These are phyloP conservation scores for Infundibulicybe gibba DNA, from an alignment of 768 basidiomycete species.

Conservation along the genomic window DNA sequence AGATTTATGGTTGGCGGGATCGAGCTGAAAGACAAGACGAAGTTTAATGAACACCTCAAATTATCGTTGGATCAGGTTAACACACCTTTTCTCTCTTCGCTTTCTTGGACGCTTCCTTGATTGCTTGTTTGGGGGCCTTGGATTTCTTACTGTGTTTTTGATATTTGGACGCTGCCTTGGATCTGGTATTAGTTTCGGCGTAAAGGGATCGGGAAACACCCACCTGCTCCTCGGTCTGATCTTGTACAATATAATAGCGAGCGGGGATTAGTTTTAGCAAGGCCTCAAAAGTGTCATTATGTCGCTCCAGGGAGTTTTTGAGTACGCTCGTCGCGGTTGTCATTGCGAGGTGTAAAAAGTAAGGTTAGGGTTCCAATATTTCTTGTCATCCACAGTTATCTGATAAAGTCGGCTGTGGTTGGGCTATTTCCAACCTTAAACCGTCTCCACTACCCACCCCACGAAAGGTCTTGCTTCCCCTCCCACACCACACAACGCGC, in stretches of 20 bases:
- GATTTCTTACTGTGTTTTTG: constrained; percentile 87
- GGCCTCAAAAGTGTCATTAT: constrained; percentile 84
- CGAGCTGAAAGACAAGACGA: constrained; percentile 59
- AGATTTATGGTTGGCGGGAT: constrained; percentile 84
- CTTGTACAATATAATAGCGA: constrained; percentile 78
- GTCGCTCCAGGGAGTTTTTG: constrained; percentile 66
- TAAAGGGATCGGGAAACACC: constrained; percentile 5
- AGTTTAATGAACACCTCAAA: not conserved
- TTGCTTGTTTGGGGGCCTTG: constrained; percentile 78
- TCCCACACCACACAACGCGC: not conserved
- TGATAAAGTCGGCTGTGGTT: not conserved
- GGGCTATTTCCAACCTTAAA: not conserved
- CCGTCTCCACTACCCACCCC: not conserved
- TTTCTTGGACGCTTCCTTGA: constrained; percentile 87
- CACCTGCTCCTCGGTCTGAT: constrained; percentile 67
- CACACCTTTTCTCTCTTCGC: constrained; percentile 82
- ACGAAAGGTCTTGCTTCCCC: not conserved
- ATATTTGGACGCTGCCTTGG: constrained; percentile 60
- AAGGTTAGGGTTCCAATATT: too few relatives aligned
- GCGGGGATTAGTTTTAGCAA: constrained; percentile 85
- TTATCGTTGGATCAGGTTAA: too few relatives aligned
- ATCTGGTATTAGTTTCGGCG: not conserved
- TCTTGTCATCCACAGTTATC: too few relatives aligned
- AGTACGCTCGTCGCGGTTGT: constrained; percentile 45
- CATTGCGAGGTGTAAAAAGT: constrained; percentile 25